Conservation (phyloP, 768 basidiomycete genomes). For the Galerina marginata region DNA sequence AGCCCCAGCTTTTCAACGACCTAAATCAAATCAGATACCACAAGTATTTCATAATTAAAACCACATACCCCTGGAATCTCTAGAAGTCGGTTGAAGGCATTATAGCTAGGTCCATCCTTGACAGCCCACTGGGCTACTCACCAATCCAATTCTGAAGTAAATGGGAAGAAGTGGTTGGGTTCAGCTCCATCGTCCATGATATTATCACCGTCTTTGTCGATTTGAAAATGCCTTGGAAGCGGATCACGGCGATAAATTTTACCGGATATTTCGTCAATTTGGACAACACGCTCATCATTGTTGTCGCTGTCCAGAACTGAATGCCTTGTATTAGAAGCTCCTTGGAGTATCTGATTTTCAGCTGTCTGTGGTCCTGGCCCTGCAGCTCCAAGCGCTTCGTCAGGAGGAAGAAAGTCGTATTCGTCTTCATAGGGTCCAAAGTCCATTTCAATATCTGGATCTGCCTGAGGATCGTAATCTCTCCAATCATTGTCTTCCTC, state of each 20-base stretch:
- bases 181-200: not conserved
- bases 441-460: not conserved
- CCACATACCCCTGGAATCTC: slow-evolving; percentile 30
- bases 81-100: slow-evolving; percentile 30
- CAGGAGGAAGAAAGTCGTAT: not conserved
- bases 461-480: not conserved
- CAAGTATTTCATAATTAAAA: not conserved
- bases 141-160: slow-evolving; percentile 33
- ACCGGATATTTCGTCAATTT: not conserved
- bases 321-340: not conserved
- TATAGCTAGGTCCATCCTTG: slow-evolving; percentile 29
- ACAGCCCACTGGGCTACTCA: slow-evolving; percentile 32
- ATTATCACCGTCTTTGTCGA: slow-evolving; percentile 2
- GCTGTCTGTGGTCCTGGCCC: slow-evolving; percentile 22
- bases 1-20: slow-evolving; percentile 25
- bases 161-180: slow-evolving; percentile 22
- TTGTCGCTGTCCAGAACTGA: slow-evolving; percentile 13
- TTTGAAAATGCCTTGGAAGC: not conserved
- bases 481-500: too few species aligned
- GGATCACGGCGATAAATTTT: not conserved
- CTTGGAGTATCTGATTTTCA: not conserved
- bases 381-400: not conserved
- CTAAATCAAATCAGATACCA: not conserved
- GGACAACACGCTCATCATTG: not conserved
- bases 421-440: not conserved